These are phyloP conservation scores for Apiospora rasikravindrae DNA, from an alignment of 2,329 filamentous ascomycete genomes.

Conservation along the genomic window DNA sequence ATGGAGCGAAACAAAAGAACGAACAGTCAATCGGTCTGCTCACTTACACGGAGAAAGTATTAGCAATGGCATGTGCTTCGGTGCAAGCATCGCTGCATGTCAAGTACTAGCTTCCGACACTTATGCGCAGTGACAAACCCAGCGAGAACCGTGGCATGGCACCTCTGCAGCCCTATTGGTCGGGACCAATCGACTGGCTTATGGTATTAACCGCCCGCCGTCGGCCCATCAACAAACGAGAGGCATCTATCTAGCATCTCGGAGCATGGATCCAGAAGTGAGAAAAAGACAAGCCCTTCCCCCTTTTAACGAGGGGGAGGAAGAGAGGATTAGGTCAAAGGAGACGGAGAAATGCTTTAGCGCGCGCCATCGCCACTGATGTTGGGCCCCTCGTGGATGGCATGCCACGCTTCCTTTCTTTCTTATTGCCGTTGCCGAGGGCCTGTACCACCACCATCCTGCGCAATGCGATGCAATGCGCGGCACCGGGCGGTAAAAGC, in stretches of 20 bases:
- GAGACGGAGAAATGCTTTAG: background rate
- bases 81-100: constrained; percentile 2
- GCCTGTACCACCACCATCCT: background rate
- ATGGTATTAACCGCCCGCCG: constrained; percentile 1
- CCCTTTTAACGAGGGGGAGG: background rate
- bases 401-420: background rate
- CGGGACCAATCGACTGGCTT: background rate
- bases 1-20: background rate
- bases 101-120: constrained; percentile 6
- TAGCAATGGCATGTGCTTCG: too few species aligned
- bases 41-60: background rate
- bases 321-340: background rate
- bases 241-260: background rate
- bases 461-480: constrained; percentile 12
- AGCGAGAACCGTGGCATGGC: background rate
- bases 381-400: background rate
- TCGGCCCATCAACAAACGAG: background rate
- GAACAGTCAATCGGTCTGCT: background rate
- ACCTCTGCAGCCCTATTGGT: constrained; percentile 12
- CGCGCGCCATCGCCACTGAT: background rate
- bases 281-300: background rate
- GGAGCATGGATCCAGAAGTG: background rate
- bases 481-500: constrained; percentile 6
- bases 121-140: constrained; percentile 17
- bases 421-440: background rate